Conservation (phyloP, 495 filamentous ascomycete species). For the Aspergillus coremiiformis region DNA sequence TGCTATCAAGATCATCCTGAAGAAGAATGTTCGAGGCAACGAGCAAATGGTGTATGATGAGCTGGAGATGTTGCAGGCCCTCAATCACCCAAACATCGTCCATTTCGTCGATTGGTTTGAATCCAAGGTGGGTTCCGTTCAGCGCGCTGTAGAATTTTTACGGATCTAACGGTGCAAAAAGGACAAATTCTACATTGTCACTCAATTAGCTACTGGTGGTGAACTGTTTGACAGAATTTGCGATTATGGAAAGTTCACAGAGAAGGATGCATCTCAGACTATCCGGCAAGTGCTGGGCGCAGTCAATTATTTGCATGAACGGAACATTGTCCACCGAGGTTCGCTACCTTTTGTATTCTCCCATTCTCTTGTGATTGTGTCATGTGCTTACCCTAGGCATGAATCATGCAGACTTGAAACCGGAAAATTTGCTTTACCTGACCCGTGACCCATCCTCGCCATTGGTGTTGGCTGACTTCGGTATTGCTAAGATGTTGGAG, state of each 20-base stretch:
- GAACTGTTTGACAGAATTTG: constrained; percentile 98
- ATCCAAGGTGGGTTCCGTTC: constrained; percentile 51
- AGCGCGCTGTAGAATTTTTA: neutral
- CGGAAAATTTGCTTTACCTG: constrained; percentile 94
- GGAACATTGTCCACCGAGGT: constrained; percentile 97
- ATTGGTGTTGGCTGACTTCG: constrained; percentile 93
- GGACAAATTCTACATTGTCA: constrained; percentile 99
- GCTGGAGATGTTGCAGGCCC: constrained; percentile 78
- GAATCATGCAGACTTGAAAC: constrained; percentile 72
- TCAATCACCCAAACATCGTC: constrained; percentile 95
- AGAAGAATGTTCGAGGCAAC: constrained; percentile 98
- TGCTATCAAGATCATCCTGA: constrained; percentile 97
- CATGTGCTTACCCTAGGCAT: neutral
- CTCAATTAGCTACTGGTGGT: constrained; percentile 89
- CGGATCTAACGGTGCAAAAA: constrained; percentile 28
- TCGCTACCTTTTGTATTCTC: constrained; percentile 9
- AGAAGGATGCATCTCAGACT: constrained; percentile 95
- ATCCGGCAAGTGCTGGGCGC: constrained; percentile 93
- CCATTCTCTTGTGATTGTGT: neutral
- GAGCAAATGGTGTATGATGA: constrained; percentile 99
- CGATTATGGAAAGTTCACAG: constrained; percentile 96
- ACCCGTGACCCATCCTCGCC: constrained; percentile 68
- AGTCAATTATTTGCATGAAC: constrained; percentile 88
- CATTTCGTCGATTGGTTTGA: constrained; percentile 99
- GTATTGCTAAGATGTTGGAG: constrained; percentile 98